Evolutionary conservation across 208 protist species (phyloP), one percentile per base, ranked within the genome.

Genomic region (Trypanosoma congolense): DNA sequence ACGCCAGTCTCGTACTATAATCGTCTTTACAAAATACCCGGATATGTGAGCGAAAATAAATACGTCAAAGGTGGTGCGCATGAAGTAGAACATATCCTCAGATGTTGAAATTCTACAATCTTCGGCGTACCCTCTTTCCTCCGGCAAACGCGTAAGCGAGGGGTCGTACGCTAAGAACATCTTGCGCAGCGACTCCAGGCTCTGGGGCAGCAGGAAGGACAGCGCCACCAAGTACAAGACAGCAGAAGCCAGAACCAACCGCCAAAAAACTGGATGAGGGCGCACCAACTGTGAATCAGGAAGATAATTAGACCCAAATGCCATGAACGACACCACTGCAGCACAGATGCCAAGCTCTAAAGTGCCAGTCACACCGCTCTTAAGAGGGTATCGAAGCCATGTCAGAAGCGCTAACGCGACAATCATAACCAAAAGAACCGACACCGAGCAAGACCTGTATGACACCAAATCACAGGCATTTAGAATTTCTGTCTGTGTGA

Each of bases 211-310:
- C 19, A 97, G 56, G 56, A 96, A 98, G 33, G 92, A 83, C 2
- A 98, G 63, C 28, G 87, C 52, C 2, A 90, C 63, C 10, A 90
- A n/a, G 70, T 98, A 98, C 2, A 98, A 28, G 16, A 98, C 65
- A 26, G 77, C 83, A 24, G 84, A 26, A 30, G 94, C 89, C n/a
- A 97, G 80, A 5, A 98, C 83, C 0, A 80, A 47, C 14, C 96
- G 80, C 96, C 97, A 99, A 26, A 99, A 61, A 35, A 74, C 78
- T 24, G 97, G 97, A 73, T 99, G 97, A 21, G 97, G 97, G n/a
- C 96, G 80, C 31, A 94, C 73, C 52, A 99, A 80, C 12, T 94
- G 62, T 21, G 87, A 90, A 75, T 98, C 90, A 14, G 84, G 82
- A 31, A 98, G 75, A 53, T 97, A 80, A 54, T 96, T 61, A n/a